A percentile compares a stretch with the other conserved stretches of the same genome.
phyloP scores from a whole-genome alignment of 148 eudicot species.

The Arbutus unedo region DNA sequence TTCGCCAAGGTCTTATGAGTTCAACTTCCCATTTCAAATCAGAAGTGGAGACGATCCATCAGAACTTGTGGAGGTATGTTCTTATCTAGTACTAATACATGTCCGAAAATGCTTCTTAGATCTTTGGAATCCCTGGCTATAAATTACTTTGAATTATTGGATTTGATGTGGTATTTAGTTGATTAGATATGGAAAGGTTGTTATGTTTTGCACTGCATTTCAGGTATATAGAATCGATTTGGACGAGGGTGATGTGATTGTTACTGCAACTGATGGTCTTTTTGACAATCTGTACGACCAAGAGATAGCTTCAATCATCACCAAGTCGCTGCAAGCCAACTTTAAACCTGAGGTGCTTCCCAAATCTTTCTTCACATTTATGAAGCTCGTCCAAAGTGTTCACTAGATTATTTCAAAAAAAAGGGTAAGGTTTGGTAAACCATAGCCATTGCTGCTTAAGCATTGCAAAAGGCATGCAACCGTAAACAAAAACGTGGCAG shows the following conservation, averaged over 20 bases:
- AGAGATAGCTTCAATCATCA: conserved; percentile 58
- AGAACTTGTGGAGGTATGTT: conserved; percentile 56
- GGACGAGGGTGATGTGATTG: conserved; percentile 67
- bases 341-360: conserved; percentile 48
- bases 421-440: background rate
- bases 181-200: background rate
- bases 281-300: conserved; percentile 77
- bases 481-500: background rate
- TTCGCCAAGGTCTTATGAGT: conserved; percentile 65
- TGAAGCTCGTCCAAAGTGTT: background rate
- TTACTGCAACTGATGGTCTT: conserved; percentile 84
- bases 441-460: background rate
- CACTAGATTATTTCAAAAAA: background rate
- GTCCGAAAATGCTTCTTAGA: background rate
- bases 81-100: background rate
- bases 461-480: background rate
- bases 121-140: background rate
- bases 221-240: conserved; percentile 37
- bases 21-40: conserved; percentile 64
- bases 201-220: background rate
- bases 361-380: background rate
- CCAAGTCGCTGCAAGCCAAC: conserved; percentile 44
- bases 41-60: conserved; percentile 47
- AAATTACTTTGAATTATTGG: background rate
- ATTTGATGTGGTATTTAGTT: background rate